phyloP scores from a whole-genome alignment of 768 basidiomycete species.

The Boletus rubropictus region DNA sequence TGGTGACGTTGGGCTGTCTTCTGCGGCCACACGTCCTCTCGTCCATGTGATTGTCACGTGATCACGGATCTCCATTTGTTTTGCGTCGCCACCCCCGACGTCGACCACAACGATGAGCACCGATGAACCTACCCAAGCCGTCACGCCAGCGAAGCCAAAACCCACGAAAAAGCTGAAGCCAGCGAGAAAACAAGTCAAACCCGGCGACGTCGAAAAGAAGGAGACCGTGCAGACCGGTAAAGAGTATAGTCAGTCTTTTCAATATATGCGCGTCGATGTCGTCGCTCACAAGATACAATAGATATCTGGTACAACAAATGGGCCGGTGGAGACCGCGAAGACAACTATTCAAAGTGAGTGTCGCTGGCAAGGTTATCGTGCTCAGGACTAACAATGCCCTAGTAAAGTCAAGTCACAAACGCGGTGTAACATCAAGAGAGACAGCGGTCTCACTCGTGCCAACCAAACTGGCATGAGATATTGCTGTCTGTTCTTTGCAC shows the following conservation, averaged over 20 bases:
- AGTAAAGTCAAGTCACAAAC: slow-evolving; percentile 95
- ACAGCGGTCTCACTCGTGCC: slow-evolving; percentile 90
- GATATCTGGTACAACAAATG: slow-evolving; percentile 99
- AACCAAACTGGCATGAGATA: slow-evolving; percentile 92
- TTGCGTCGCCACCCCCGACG: neutral
- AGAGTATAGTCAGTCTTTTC: slow-evolving; percentile 76
- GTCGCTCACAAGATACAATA: slow-evolving; percentile 25
- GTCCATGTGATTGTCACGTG: slow-evolving; percentile 26
- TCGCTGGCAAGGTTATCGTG: neutral
- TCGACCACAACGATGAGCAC: slow-evolving; percentile 28
- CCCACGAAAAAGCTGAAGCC: slow-evolving; percentile 72
- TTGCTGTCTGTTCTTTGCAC: slow-evolving; percentile 89
- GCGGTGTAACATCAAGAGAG: slow-evolving; percentile 80
- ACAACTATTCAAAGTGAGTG: slow-evolving; percentile 88
- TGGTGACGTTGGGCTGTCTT: slow-evolving; percentile 9
- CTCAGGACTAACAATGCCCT: slow-evolving; percentile 2
- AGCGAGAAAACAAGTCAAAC: slow-evolving; percentile 88
- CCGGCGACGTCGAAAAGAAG: slow-evolving; percentile 84
- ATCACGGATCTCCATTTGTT: neutral
- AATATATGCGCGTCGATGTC: neutral
- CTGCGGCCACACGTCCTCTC: slow-evolving; percentile 13
- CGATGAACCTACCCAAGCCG: slow-evolving; percentile 20
- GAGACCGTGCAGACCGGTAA: slow-evolving; percentile 90
- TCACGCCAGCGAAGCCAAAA: slow-evolving; percentile 20
- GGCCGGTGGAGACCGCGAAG: slow-evolving; percentile 99